Conservation (phyloP, 148 eudicot species). For the Diospyros lotus region DNA sequence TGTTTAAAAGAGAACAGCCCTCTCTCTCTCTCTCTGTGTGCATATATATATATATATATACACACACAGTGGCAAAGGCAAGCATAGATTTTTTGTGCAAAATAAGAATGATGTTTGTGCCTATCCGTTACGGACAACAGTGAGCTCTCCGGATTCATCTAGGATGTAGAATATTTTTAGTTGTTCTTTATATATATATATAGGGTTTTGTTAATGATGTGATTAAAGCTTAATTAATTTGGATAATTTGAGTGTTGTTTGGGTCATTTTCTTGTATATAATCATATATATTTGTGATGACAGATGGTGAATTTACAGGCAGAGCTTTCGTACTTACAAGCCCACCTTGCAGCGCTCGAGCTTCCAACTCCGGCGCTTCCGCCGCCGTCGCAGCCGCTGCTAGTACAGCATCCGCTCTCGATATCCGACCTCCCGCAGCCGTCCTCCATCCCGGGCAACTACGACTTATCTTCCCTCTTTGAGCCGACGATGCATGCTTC, state of each 20-base stretch:
- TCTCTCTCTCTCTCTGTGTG: too few species aligned
- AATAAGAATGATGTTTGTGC: too few species aligned
- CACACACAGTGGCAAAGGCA: too few species aligned
- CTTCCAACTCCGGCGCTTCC: slow-evolving; percentile 59
- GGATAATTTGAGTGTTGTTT: background rate
- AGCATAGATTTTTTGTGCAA: too few species aligned
- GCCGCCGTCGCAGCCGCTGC: slow-evolving; percentile 33
- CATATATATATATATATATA: too few species aligned
- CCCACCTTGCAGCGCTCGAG: slow-evolving; percentile 70
- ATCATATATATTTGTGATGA: too few species aligned
- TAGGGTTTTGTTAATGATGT: background rate
- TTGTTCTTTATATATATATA: too few species aligned
- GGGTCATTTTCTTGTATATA: too few species aligned
- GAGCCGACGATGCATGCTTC: too few species aligned
- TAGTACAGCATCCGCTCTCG: slow-evolving; percentile 43
- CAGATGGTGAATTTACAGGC: slow-evolving; percentile 88
- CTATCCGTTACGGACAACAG: too few species aligned
- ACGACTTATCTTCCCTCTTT: slow-evolving; percentile 11
- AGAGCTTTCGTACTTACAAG: slow-evolving; percentile 81
- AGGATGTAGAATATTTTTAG: too few species aligned
- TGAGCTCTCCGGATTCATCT: too few species aligned
- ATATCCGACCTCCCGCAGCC: slow-evolving; percentile 46
- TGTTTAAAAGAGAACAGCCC: background rate
- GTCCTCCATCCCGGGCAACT: slow-evolving; percentile 24
- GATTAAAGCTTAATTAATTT: background rate